Base-by-base conservation (phyloP, 495 filamentous ascomycete genomes). In the Lindgomyces ingoldianus region DNA sequence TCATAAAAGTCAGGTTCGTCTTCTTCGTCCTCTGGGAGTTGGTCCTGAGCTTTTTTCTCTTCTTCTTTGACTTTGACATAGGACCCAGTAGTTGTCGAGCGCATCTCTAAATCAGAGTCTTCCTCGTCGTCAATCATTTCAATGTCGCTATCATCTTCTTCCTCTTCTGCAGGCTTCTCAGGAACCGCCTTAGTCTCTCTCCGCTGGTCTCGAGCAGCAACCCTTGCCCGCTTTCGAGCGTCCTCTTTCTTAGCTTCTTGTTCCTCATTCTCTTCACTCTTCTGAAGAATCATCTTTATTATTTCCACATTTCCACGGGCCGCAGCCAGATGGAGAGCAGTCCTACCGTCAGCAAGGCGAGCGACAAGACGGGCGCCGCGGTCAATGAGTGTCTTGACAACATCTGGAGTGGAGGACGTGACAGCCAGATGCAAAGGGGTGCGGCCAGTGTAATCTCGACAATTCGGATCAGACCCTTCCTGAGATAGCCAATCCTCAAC, bases 341-440 rank as follows among this genome's bases (percentile, higher is more conserved):
- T 93, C 44, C 84, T 77, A 6, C 91, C 91, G 77, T 95, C 91
- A 0, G 85, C 89, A 45, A 93, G 73, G 44, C 91, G 82, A 41
- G 88, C 79, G 29, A 88, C 79, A 6, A 95, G 74, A 46, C 89
- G 82, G 19, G 91, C 91, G 1, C 87, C 88, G 60, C 83, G 77
- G 67, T 89, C 81, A n/a, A 93, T 83, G 4, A 95, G 77, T 48
- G 74, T 79, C 63, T 86, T 77, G n/a, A 93, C 87, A 44, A 93
- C 79, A 36, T 85, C 85, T 0, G 85, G 83, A 0, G 83, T 85
- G 0, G 87, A 89, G 21, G 76, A 79, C 72, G 87, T 85, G 59
- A 80, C 81, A 9, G 90, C 90, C 12, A 95, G 77, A 60, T 93
- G 91, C 11, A 93, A 77, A 3, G 91, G 91, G 3, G 89, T 89